Percentiles rank a stretch among this genome's conserved stretches.
Conservation (phyloP, 2,329 filamentous ascomycete species). For the Monilinia aucupariae region DNA sequence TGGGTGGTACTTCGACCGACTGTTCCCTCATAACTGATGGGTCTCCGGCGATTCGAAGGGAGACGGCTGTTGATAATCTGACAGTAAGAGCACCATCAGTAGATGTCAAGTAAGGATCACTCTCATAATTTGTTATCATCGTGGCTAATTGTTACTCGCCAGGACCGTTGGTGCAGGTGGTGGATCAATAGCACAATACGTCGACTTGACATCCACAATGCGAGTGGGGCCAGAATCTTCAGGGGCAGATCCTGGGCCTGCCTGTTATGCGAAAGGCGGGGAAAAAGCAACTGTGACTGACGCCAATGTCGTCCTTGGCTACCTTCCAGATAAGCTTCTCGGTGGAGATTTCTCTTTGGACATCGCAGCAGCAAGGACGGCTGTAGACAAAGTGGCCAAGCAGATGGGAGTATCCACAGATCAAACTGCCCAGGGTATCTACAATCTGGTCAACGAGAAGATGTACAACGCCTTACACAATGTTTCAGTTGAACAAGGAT, state of each 20-base stretch:
- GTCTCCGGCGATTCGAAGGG: not conserved
- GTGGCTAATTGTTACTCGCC: too few relatives aligned
- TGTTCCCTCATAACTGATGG: constrained; percentile 1
- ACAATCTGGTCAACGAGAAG: constrained; percentile 9
- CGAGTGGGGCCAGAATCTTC: constrained; percentile 11
- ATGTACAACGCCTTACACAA: constrained; percentile 9
- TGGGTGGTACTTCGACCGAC: constrained; percentile 6
- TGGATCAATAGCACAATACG: constrained; percentile 13
- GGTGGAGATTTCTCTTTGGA: constrained; percentile 5
- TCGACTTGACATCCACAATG: constrained; percentile 9
- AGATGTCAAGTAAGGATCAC: not conserved
- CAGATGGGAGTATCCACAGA: constrained; percentile 9
- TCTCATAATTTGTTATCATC: not conserved
- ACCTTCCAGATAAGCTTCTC: constrained; percentile 12
- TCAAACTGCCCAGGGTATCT: constrained; percentile 11
- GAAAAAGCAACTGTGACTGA: constrained; percentile 3
- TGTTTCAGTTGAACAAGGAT: constrained; percentile 11
- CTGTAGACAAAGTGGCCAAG: not conserved
- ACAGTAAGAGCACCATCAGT: constrained; percentile 11
- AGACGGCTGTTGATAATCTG: constrained; percentile 5
- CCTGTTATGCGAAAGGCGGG: constrained; percentile 8
- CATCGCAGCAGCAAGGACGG: constrained; percentile 1
- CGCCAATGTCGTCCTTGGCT: constrained; percentile 5
- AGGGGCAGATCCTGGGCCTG: constrained; percentile 9
- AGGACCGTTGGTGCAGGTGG: constrained; percentile 7